phyloP scores from a whole-genome alignment of 176 grass and related monocot genomes.

The Panicum miliaceum region DNA sequence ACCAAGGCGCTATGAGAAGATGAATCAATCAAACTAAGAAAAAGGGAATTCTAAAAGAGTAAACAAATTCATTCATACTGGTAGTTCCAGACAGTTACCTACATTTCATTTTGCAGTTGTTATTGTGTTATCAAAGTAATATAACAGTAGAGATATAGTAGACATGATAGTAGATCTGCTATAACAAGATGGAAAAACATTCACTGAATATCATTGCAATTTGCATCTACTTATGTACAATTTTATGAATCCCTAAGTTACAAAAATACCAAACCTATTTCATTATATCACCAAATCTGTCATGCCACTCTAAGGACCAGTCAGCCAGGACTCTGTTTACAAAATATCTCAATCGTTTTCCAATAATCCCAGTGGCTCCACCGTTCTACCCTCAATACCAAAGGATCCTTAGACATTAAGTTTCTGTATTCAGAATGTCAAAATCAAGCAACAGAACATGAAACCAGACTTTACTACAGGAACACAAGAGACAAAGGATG shows the following conservation, averaged over 20 bases:
- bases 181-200: constrained; percentile 8
- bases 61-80: constrained; percentile 1
- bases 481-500: constrained; percentile 28
- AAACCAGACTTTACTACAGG: constrained; percentile 12
- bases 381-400: neutral
- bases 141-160: neutral
- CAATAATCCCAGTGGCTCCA: neutral
- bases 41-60: neutral
- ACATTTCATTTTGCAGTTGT: neutral
- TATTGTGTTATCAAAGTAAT: neutral
- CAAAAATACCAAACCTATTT: neutral
- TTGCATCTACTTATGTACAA: neutral
- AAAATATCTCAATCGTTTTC: constrained; percentile 25
- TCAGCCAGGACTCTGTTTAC: neutral
- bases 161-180: neutral
- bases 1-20: neutral
- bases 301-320: constrained; percentile 9
- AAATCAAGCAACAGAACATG: constrained; percentile 26
- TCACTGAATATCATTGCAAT: neutral
- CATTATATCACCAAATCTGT: neutral
- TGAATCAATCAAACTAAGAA: constrained; percentile 1
- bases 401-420: constrained; percentile 13
- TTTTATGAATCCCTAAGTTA: neutral
- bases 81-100: neutral
- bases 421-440: constrained; percentile 3